Evolutionary conservation across 1,284 basidiomycete genomes (phyloP), one percentile per base, ranked within the genome.

Genomic region (Psilocybe mexicana): DNA sequence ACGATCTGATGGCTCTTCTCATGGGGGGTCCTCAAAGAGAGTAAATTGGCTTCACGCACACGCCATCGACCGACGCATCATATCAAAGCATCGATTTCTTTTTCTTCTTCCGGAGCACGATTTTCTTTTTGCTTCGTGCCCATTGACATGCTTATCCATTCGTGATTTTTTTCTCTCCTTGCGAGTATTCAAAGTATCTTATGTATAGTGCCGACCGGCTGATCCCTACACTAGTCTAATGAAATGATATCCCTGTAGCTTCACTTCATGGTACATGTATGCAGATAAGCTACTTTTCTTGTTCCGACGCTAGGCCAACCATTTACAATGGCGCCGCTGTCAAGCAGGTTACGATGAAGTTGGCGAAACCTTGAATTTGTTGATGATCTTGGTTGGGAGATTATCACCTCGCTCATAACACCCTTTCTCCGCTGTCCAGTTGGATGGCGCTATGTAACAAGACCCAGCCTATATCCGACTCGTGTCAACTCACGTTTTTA

Each of bases 1-100:
- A 86, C 61, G 90, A 92, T 68, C 72, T 92, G 63, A 91, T 92
- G 85, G 85, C 90, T 43, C 78, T 92, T 60, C 79, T 92, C 62
- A 87, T 92, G 88, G 86, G 86, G 55, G 86, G 86, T 53, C 67
- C 74, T 60, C 79, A 76, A 72, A 77, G 87, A 71, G 87, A 90
- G 63, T 90, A 74, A 81, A 53, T 36, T 53, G 43, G 35, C 52
- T 61, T 40, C 40, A 54, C 42, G 49, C 36, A 26, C 54, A 54
- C 14, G 57, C 58, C 43, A 53, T 46, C 38, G 26, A 43, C 38
- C 40, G 18, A 18, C 18, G 18, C 42, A 50, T 43, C 49, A 35
- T 61, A 43, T 59, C 50, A 47, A 46, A 25, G 24, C 43, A 35
- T 45, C 50, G 50, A 25, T 23, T 53, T 18, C 18, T 18, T 49